Base-by-base conservation (phyloP, 495 filamentous ascomycete species). In the Pyrenula aspistea region DNA sequence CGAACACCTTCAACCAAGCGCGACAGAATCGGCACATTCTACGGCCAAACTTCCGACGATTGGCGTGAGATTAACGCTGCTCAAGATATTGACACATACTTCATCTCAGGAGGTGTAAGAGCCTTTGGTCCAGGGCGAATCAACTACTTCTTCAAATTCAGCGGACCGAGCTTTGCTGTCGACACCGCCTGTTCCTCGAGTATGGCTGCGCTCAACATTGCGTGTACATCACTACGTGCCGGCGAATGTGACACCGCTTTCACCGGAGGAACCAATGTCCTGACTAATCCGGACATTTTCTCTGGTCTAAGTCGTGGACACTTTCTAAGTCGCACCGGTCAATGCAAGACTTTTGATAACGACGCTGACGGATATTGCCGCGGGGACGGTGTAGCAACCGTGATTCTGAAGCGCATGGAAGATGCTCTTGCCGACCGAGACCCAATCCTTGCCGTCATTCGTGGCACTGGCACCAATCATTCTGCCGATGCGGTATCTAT, bases 141-240 rank as follows among this genome's bases (percentile, higher is more conserved):
- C 65, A 95, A 93, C 62, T 86, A 86, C 63, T 86, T 88, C 63
- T 89, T 95, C 66, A 90, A 90, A 55, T 94, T 95, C 67, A 85
- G 82, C 59, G 91, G 91, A 0, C 90, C 91, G 0, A 93, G 87
- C 60, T 82, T 88, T 64, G 89, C 82, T 61, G 78, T 94, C 31
- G 91, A 96, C 65, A 95, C 91, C 1, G 91, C 91, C 21, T 96
- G 91, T 66, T 94, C 87, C 12, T 94, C 86, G 20, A 88, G 85
- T 63, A 77, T 90, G 2, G 87, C 89, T 12, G 89, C 89, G 12
- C 84, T 95, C 58, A 87, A 93, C 59, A 73, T 91, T 3, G 90
- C 90, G 20, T 91, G 90, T 68, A 88, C 86, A 36, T 80, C 89
- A 0, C 75, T 95, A 2, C 89, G 87, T 81, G 79, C 79, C 1